Evolutionary conservation across 2,329 filamentous ascomycete genomes (phyloP).

Genomic region (Pseudopithomyces maydicus): DNA sequence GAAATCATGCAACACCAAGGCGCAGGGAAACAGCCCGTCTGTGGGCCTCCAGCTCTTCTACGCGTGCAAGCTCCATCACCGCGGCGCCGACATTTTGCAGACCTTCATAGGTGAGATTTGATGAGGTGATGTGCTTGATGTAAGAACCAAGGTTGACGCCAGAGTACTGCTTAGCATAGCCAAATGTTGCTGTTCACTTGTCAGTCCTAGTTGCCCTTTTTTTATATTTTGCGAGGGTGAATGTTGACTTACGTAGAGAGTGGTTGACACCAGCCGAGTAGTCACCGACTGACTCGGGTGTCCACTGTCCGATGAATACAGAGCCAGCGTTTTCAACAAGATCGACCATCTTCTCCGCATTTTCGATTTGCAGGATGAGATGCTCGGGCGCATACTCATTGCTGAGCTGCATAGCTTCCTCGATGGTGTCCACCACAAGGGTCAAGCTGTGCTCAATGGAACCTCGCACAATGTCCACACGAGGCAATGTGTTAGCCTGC

Average conservation of each 20-base stretch:
- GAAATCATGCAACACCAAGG: constrained; percentile 49
- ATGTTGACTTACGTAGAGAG: constrained; percentile 77
- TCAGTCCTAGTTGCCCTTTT: constrained; percentile 10
- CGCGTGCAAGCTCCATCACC: constrained; percentile 93
- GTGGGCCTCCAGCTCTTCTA: constrained; percentile 95
- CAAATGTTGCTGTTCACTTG: constrained; percentile 76
- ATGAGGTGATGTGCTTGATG: constrained; percentile 96
- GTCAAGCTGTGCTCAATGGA: constrained; percentile 92
- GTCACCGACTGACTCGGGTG: constrained; percentile 95
- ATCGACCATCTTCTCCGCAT: constrained; percentile 75
- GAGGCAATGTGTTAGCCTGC: constrained; percentile 84
- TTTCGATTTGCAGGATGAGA: constrained; percentile 84
- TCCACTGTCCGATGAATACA: constrained; percentile 96
- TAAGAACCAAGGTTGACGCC: constrained; percentile 96
- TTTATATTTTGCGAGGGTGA: not conserved
- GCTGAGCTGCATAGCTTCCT: constrained; percentile 79
- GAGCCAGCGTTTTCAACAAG: constrained; percentile 91
- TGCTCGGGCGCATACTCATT: constrained; percentile 97
- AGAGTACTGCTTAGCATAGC: constrained; percentile 97
- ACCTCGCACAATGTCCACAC: constrained; percentile 90
- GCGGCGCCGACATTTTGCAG: constrained; percentile 83
- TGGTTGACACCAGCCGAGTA: constrained; percentile 99
- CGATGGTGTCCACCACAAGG: constrained; percentile 74
- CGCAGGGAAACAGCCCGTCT: constrained; percentile 73
- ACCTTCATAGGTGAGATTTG: constrained; percentile 84